These are phyloP conservation scores for Penicillium cinerascens DNA, from an alignment of 495 filamentous ascomycete species.

Conservation along the genomic window DNA sequence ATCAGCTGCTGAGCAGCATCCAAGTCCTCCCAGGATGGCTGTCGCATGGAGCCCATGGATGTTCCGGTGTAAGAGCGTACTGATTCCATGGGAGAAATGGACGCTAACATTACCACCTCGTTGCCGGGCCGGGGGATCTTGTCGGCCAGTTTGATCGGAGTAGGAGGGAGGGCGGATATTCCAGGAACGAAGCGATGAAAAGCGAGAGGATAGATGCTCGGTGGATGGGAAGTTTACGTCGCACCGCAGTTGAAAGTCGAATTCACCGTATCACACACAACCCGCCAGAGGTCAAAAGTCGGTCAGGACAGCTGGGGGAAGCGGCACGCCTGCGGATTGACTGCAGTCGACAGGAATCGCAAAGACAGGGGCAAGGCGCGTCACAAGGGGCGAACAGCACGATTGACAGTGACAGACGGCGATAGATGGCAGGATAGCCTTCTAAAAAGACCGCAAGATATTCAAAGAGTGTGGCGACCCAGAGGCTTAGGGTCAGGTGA, in stretches of 20 bases:
- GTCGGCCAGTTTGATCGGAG: background rate
- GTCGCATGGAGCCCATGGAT: constrained; percentile 32
- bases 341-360: background rate
- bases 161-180: background rate
- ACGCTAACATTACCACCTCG: constrained; percentile 39
- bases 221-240: constrained; percentile 27
- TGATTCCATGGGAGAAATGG: constrained; percentile 41
- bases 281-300: constrained; percentile 35
- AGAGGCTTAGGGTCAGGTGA: constrained; percentile 28
- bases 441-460: background rate
- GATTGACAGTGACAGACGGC: background rate
- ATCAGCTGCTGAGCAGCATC: constrained; percentile 48
- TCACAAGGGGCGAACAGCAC: background rate
- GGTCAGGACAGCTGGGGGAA: constrained; percentile 34
- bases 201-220: constrained; percentile 12
- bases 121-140: background rate
- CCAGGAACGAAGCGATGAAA: constrained; percentile 17
- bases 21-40: constrained; percentile 45
- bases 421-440: background rate
- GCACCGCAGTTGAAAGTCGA: constrained; percentile 37
- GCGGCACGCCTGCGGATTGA: background rate
- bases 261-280: constrained; percentile 36
- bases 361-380: background rate
- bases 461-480: constrained; percentile 20
- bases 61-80: constrained; percentile 36